phyloP scores from a whole-genome alignment of 495 filamentous ascomycete genomes.

The Xylaria grammica region DNA sequence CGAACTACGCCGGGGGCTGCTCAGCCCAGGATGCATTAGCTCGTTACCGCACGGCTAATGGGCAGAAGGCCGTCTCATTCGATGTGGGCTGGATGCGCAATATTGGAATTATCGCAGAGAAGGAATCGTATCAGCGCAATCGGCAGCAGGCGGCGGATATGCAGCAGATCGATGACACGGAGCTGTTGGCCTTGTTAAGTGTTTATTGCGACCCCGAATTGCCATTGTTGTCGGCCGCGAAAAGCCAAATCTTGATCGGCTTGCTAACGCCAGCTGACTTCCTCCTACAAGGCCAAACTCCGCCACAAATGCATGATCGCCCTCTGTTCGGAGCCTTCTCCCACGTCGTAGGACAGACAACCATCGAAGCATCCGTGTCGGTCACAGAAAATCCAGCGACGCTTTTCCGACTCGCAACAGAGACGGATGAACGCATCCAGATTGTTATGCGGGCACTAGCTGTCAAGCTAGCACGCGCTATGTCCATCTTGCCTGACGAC shows the following conservation, averaged over 20 bases:
- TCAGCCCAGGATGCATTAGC: conserved; percentile 59
- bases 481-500: conserved; percentile 43
- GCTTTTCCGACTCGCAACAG: conserved; percentile 31
- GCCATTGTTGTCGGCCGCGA: conserved; percentile 12
- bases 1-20: conserved; percentile 65
- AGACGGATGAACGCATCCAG: conserved; percentile 32
- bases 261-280: conserved; percentile 28
- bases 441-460: conserved; percentile 41
- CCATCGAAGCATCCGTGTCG: conserved; percentile 17
- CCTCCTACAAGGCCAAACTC: conserved; percentile 25
- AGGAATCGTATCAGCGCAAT: conserved; percentile 29
- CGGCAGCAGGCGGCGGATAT: conserved; percentile 31
- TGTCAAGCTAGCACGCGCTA: conserved; percentile 39
- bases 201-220: conserved; percentile 38
- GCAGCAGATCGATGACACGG: conserved; percentile 33
- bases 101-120: conserved; percentile 41
- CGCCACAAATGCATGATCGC: conserved; percentile 27
- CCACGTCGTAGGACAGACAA: conserved; percentile 23
- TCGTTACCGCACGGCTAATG: conserved; percentile 39
- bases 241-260: conserved; percentile 36
- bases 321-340: conserved; percentile 36
- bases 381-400: conserved; percentile 19
- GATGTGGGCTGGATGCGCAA: conserved; percentile 52
- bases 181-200: conserved; percentile 43
- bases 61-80: conserved; percentile 48